Evolutionary conservation across 129 eudicot genomes (phyloP).

Genomic region (Pseudognaphalium luteoalbum): DNA sequence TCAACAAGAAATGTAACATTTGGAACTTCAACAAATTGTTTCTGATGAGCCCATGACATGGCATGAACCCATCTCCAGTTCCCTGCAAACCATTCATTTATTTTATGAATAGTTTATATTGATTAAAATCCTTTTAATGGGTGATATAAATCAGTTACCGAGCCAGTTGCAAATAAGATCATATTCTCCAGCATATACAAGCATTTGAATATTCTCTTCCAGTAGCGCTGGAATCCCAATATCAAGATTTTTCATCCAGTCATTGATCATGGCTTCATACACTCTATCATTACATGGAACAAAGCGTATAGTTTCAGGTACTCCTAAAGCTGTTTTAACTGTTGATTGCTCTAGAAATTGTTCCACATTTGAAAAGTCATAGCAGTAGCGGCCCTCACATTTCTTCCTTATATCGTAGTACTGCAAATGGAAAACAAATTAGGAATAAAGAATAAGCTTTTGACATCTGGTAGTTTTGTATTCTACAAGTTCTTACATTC

Average conservation of each 20-base stretch:
- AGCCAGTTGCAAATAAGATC: slow-evolving; percentile 24
- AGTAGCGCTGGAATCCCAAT: slow-evolving; percentile 16
- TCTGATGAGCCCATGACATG: slow-evolving; percentile 16
- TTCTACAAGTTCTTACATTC: slow-evolving; percentile 5
- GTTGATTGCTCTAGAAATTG: slow-evolving; percentile 7
- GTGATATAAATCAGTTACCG: neutral
- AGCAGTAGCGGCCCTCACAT: slow-evolving; percentile 15
- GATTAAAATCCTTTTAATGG: neutral
- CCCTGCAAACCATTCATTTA: slow-evolving; percentile 3
- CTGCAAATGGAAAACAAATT: slow-evolving; percentile 7
- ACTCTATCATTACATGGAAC: slow-evolving; percentile 12
- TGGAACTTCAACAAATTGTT: neutral
- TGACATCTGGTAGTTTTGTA: neutral
- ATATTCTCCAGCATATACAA: slow-evolving; percentile 13
- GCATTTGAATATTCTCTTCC: slow-evolving; percentile 12
- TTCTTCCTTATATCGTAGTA: slow-evolving; percentile 18
- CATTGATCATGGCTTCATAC: slow-evolving; percentile 12
- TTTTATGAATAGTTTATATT: neutral
- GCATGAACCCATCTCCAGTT: slow-evolving; percentile 22
- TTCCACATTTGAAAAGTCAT: slow-evolving; percentile 15
- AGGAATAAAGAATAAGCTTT: neutral
- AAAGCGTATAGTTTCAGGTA: slow-evolving; percentile 4
- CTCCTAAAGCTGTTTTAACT: slow-evolving; percentile 11
- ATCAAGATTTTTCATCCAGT: slow-evolving; percentile 16
- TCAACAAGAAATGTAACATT: slow-evolving; percentile 1